Conservation (phyloP, 2,329 filamentous ascomycete species). For the Stemphylium beticola region DNA sequence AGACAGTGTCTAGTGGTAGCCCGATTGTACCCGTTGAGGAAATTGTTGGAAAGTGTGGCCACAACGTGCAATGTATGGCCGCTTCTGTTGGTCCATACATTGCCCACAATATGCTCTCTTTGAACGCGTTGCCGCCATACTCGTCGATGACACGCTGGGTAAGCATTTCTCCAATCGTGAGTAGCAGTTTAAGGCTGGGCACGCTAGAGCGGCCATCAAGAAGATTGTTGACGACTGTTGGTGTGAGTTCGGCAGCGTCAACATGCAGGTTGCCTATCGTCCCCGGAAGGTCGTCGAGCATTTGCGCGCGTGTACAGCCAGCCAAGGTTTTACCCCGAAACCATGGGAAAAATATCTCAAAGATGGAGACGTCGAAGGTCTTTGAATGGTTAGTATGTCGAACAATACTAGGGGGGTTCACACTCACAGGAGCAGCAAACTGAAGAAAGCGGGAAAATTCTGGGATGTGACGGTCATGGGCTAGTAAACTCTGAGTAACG, state of each 20-base stretch:
- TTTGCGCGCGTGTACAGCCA: conserved; percentile 68
- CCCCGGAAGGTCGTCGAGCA: conserved; percentile 76
- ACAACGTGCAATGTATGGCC: conserved; percentile 86
- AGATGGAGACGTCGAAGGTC: conserved; percentile 93
- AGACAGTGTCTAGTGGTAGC: conserved; percentile 79
- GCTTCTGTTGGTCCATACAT: conserved; percentile 97
- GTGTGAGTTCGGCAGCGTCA: conserved; percentile 88
- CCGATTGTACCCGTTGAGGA: conserved; percentile 75
- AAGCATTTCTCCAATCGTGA: conserved; percentile 95
- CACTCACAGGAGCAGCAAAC: conserved; percentile 73
- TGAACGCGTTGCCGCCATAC: conserved; percentile 68
- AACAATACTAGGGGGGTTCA: not conserved
- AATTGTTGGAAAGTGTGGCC: conserved; percentile 64
- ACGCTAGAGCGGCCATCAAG: conserved; percentile 71
- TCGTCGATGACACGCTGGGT: conserved; percentile 77
- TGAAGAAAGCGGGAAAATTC: conserved; percentile 81
- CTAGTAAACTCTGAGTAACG: conserved; percentile 80
- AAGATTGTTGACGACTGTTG: conserved; percentile 81
- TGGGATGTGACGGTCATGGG: conserved; percentile 80
- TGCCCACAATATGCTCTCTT: conserved; percentile 75
- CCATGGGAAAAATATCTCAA: conserved; percentile 91
- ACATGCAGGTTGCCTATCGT: conserved; percentile 70
- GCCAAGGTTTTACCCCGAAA: conserved; percentile 76
- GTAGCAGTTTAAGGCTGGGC: conserved; percentile 70
- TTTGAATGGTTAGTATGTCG: conserved; percentile 3